A percentile compares a stretch with the other conserved stretches of the same genome.
Evolutionary conservation across 768 basidiomycete genomes (phyloP).

Genomic region (Tricholoma flavovirens): DNA sequence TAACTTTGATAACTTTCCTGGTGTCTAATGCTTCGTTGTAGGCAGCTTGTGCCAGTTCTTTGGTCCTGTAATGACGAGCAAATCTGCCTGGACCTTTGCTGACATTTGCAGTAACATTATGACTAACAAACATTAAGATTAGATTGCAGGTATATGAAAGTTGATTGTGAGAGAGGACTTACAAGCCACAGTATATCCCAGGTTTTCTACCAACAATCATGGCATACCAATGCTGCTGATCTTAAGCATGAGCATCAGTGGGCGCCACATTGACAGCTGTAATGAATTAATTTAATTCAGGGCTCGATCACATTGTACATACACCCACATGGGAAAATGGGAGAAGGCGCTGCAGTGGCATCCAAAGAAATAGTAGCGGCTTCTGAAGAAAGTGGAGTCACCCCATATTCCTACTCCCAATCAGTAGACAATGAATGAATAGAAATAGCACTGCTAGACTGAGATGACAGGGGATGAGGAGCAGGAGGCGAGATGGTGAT

Average conservation of each 20-base stretch:
- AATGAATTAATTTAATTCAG: not conserved
- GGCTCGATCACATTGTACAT: not conserved
- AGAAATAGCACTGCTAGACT: not conserved
- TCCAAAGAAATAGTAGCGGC: not conserved
- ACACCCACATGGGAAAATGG: not conserved
- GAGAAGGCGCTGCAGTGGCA: not conserved
- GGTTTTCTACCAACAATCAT: not conserved
- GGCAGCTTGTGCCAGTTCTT: not conserved
- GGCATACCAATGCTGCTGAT: not conserved
- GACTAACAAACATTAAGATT: not conserved
- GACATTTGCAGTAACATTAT: not conserved
- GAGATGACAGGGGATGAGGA: not conserved
- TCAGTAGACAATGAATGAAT: not conserved
- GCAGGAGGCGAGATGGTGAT: not conserved
- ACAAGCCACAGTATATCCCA: not conserved
- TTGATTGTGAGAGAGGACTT: not conserved
- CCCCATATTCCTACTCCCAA: not conserved
- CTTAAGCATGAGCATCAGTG: not conserved
- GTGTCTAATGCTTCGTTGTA: not conserved
- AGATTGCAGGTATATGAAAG: not conserved
- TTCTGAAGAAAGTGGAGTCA: not conserved
- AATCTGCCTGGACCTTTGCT: not conserved
- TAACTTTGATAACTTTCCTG: not conserved
- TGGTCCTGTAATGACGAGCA: not conserved
- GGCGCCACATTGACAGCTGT: not conserved